Evolutionary conservation across 768 basidiomycete genomes (phyloP).

Genomic region (Tricholoma terreum): DNA sequence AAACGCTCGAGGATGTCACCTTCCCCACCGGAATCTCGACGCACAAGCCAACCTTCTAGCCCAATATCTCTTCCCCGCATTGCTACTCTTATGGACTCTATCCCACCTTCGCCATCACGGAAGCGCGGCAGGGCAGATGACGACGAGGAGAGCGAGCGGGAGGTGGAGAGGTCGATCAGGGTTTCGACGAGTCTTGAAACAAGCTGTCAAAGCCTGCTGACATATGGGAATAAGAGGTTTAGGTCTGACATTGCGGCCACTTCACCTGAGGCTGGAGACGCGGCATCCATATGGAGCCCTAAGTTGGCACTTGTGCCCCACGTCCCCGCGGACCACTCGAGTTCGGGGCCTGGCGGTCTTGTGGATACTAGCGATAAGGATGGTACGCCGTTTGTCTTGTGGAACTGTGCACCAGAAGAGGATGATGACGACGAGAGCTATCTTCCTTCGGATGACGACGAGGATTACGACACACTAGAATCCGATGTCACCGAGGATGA

Average conservation of each 20-base stretch:
- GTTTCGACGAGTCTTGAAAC: not conserved
- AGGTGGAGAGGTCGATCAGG: conserved; percentile 11
- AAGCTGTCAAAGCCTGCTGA: not conserved
- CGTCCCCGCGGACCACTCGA: not conserved
- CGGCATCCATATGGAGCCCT: not conserved
- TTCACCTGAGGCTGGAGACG: not conserved
- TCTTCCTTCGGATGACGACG: not conserved
- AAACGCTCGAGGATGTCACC: not conserved
- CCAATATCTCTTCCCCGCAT: not conserved
- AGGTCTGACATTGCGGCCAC: not conserved
- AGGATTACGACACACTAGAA: not conserved
- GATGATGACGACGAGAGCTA: not conserved
- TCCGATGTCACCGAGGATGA: not conserved
- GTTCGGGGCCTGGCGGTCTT: not conserved
- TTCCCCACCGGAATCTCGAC: not conserved
- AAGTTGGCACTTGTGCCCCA: not conserved
- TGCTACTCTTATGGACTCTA: not conserved
- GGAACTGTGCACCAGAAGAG: not conserved
- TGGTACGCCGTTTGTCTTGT: not conserved
- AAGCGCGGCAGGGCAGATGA: conserved; percentile 8
- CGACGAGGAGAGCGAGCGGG: conserved; percentile 9
- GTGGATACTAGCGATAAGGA: not conserved
- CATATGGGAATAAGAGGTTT: not conserved
- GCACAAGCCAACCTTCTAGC: not conserved
- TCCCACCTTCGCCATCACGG: not conserved